Percentiles rank a stretch among this genome's conserved stretches.
Conservation (phyloP, 2,329 filamentous ascomycete species). For the Coniochaeta sp. region DNA sequence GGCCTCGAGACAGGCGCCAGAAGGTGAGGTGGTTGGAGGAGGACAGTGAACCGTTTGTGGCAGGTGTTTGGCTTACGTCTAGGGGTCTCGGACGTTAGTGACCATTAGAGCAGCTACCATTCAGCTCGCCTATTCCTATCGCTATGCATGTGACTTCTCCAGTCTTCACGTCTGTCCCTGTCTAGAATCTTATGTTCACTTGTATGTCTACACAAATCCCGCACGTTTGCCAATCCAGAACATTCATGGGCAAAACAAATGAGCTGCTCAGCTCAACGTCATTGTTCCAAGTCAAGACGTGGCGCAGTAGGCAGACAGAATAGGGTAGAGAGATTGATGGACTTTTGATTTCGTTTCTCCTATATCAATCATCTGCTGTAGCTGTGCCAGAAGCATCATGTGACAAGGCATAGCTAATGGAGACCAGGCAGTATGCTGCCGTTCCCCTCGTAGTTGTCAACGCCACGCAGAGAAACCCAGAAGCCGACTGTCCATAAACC, state of each 20-base stretch:
- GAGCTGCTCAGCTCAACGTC: too few relatives aligned
- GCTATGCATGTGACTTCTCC: too few relatives aligned
- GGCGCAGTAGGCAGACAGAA: background rate
- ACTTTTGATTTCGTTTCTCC: conserved; percentile 8
- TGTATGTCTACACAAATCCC: too few relatives aligned
- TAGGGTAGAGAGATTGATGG: background rate
- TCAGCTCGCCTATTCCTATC: background rate
- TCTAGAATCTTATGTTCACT: too few relatives aligned
- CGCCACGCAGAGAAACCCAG: conserved; percentile 52
- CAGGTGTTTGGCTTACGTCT: background rate
- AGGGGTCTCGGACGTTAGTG: background rate
- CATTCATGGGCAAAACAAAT: too few relatives aligned
- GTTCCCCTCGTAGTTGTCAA: conserved; percentile 69
- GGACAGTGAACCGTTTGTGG: background rate
- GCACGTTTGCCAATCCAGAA: too few relatives aligned
- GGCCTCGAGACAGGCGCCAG: background rate
- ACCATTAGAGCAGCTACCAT: background rate
- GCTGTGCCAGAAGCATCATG: conserved; percentile 34
- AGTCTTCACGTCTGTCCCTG: too few relatives aligned
- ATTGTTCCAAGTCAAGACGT: too few relatives aligned
- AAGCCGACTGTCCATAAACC: conserved; percentile 14
- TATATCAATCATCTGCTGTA: conserved; percentile 19
- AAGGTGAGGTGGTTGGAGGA: background rate
- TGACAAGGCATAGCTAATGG: conserved; percentile 46
- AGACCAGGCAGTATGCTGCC: conserved; percentile 57